phyloP scores from a whole-genome alignment of 2,329 filamentous ascomycete genomes.

The Trichoderma pleuroti region DNA sequence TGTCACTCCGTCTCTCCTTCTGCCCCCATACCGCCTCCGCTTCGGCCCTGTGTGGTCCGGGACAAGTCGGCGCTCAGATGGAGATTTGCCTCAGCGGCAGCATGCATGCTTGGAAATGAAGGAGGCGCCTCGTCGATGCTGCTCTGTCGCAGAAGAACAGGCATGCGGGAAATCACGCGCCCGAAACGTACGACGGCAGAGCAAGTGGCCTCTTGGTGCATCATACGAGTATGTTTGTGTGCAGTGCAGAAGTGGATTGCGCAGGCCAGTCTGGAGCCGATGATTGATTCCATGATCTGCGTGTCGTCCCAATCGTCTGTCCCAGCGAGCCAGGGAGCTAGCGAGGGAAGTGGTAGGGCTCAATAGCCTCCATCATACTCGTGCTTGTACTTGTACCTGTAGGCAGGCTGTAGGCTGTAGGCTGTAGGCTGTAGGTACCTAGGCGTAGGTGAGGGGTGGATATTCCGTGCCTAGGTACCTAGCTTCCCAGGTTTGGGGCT shows the following conservation, averaged over 20 bases:
- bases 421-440: neutral
- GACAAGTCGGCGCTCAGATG: neutral
- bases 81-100: neutral
- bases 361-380: neutral
- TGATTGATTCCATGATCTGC: neutral
- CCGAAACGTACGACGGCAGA: slow-evolving; percentile 12
- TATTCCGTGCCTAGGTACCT: neutral
- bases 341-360: neutral
- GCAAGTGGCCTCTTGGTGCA: neutral
- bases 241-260: slow-evolving; percentile 3
- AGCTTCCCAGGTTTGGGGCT: neutral
- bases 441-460: neutral
- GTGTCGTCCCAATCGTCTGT: neutral
- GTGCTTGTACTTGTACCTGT: neutral
- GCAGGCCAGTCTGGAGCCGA: neutral
- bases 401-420: neutral
- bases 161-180: slow-evolving; percentile 16
- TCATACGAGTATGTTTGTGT: neutral
- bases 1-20: neutral
- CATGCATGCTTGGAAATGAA: slow-evolving; percentile 12
- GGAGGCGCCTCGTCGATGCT: slow-evolving; percentile 9
- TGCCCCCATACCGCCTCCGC: neutral
- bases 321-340: neutral
- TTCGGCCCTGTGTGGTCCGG: neutral
- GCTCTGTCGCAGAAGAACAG: slow-evolving; percentile 5